Base-by-base conservation (phyloP, 345 rosid genomes). In the Stellera chamaejasme region DNA sequence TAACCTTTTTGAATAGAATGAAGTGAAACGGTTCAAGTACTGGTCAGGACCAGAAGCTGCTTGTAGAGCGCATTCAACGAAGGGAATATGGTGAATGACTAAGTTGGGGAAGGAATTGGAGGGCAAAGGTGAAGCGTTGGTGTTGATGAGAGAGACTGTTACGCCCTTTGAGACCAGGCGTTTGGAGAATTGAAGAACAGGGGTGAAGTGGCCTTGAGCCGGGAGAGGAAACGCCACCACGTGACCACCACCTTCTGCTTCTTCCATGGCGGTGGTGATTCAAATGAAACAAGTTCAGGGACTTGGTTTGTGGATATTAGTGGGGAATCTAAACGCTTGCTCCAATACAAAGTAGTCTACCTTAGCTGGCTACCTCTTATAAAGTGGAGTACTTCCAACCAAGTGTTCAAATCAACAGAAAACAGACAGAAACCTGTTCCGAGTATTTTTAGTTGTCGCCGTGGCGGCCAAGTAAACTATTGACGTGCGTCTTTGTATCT, bases 31-130 rank as follows among this genome's bases (percentile, higher is more conserved):
- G 5, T 69, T 52, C 57, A 65, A 12, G 56, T 64, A 67, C 12
- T 72, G 66, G 6, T 69, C 72, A 5, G 48, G 66, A 9, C 67
- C 72, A 5, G 48, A 10, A 53, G 46, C 43, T 51, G 10, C 48
- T 54, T 9, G 59, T 44, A 0, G 57, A 2, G 69, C 71, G 14
- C 63, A 75, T 55, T 69, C 75, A 58, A 48, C 42, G 53, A 25
- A 61, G 3, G 73, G 75, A 62, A 80, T 65, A 74, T 27, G 26
- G 50, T 54, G 70, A 77, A 63, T 23, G 73, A 61, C 42, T 28
- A 50, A 2, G 52, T n/a, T 19, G 51, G 60, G 8, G 55, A 59
- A 10, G 19, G 53, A 16, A 70, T 53, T 48, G 72, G 54, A 12
- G 54, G 60, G 3, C 39, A 61, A 41, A 14, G 46, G 61, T 32